Conservation (phyloP, 768 basidiomycete genomes). For the Tulasnella sp. region DNA sequence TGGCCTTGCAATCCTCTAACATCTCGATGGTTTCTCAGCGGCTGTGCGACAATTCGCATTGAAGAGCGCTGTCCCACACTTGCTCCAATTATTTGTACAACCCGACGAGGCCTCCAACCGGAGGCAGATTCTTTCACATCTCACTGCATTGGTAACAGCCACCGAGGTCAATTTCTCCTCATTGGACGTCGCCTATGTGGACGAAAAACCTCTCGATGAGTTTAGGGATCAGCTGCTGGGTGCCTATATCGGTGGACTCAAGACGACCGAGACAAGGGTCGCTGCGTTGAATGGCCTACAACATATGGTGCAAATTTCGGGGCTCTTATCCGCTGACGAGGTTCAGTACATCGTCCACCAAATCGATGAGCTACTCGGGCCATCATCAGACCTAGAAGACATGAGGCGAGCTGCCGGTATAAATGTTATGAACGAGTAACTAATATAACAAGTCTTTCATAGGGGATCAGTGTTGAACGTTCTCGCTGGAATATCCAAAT, state of each 20-base stretch:
- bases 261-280: slow-evolving; percentile 37
- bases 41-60: slow-evolving; percentile 57
- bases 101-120: slow-evolving; percentile 60
- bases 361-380: slow-evolving; percentile 55
- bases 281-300: slow-evolving; percentile 57
- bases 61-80: slow-evolving; percentile 56
- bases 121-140: slow-evolving; percentile 50
- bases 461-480: slow-evolving; percentile 53
- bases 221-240: slow-evolving; percentile 73
- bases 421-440: too few species aligned
- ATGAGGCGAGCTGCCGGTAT: slow-evolving; percentile 34
- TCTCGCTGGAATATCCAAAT: slow-evolving; percentile 47
- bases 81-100: slow-evolving; percentile 63
- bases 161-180: slow-evolving; percentile 47
- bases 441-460: neutral
- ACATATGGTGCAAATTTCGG: slow-evolving; percentile 50
- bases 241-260: slow-evolving; percentile 47
- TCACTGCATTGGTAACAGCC: slow-evolving; percentile 31
- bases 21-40: slow-evolving; percentile 35
- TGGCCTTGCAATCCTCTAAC: neutral
- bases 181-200: slow-evolving; percentile 21
- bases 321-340: slow-evolving; percentile 59
- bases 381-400: slow-evolving; percentile 41
- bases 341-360: slow-evolving; percentile 67
- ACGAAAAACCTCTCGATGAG: slow-evolving; percentile 36